Evolutionary conservation across 1,284 basidiomycete genomes (phyloP), one percentile per base, ranked within the genome.

Genomic region (Erythrobasidium hasegawianum): DNA sequence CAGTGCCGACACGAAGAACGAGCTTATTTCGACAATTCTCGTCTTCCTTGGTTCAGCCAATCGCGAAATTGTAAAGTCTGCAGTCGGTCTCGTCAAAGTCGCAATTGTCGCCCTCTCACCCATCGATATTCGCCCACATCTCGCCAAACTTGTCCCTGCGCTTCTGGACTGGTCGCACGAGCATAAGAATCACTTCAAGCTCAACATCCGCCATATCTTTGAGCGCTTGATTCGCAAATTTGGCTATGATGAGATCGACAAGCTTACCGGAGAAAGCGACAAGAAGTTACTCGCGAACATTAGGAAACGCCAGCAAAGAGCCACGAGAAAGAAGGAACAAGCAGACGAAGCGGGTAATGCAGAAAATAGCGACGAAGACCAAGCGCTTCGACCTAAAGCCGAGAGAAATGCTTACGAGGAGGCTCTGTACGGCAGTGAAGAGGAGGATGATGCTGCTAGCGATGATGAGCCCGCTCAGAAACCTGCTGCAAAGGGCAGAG

Each of bases 141-240:
- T 98, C 13, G 81, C 82, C 27, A 81, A 82, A 18, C 82, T 97
- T 13, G 89, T 98, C 0, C 89, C 91, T 0, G 88, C 87, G 0
- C 82, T 99, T 16, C 81, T 98, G 24, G 83, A 82, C 64, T 96
- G 95, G 92, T 90, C 90, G 5, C 90, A 95, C 75, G 93, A 97
- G 76, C 94, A 98, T 81, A 95, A 95, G 78, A 97, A 98, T 76
- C 95, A 97, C 77, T 98, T 99, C 85, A 98, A 98, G 78, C 83
- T 84, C 62, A 97, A 97, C 80, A 90, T 97, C 13, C 85, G 92
- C 53, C 94, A 97, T 78, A 93, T 98, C 68, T 92, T 98, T 73
- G 96, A 98, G 81, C 85, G 96, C 53, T 86, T 98, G 83, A 83
- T 98, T 70, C 83, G 95, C 68, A 84, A 93, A 69, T 96, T 97